Conservation (phyloP, 2,329 filamentous ascomycete genomes). For the Pseudophaeomoniella oleicola region DNA sequence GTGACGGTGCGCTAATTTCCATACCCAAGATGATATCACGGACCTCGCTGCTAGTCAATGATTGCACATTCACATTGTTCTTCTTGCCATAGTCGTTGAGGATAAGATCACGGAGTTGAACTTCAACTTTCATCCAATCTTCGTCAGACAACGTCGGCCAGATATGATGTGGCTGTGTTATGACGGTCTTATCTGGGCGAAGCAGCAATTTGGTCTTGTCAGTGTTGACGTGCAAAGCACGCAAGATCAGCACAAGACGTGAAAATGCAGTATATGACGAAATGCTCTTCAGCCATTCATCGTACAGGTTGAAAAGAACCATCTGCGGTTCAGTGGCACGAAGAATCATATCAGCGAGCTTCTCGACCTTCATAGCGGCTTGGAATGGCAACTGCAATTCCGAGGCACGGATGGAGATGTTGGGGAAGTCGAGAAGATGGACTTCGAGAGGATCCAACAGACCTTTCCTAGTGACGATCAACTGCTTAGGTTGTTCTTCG, state of each 20-base stretch:
- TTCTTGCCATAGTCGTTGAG: conserved; percentile 99
- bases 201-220: conserved; percentile 96
- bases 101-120: conserved; percentile 85
- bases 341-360: conserved; percentile 96
- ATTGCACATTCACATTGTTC: conserved; percentile 98
- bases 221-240: conserved; percentile 90
- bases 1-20: conserved; percentile 95
- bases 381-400: conserved; percentile 97
- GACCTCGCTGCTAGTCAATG: conserved; percentile 90
- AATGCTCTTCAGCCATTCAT: conserved; percentile 97
- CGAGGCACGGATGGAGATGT: conserved; percentile 95
- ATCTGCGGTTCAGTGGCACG: conserved; percentile 98
- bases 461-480: conserved; percentile 96
- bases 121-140: conserved; percentile 99
- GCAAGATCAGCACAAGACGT: conserved; percentile 78
- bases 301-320: conserved; percentile 97
- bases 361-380: conserved; percentile 99
- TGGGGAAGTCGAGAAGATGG: conserved; percentile 93
- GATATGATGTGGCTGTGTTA: conserved; percentile 97
- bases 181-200: conserved; percentile 91
- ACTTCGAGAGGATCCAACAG: conserved; percentile 93
- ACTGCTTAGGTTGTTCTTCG: conserved; percentile 96
- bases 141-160: conserved; percentile 92
- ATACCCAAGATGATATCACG: conserved; percentile 97
- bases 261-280: conserved; percentile 98